Conservation (phyloP, 1,284 basidiomycete genomes). For the Porogramme epimiltina region DNA sequence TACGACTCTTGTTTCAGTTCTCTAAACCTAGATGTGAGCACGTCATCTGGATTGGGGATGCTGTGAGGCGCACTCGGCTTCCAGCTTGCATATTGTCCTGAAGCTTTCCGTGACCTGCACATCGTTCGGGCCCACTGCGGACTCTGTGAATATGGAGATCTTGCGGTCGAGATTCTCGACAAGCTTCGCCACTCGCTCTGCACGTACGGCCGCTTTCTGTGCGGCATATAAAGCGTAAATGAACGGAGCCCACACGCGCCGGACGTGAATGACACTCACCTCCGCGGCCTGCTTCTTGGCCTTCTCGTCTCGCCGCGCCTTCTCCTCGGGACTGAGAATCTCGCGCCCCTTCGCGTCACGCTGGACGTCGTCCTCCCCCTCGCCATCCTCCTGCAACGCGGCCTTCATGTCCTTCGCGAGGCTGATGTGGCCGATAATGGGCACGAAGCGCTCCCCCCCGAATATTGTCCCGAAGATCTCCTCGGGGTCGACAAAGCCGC, state of each 20-base stretch:
- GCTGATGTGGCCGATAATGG: slow-evolving; percentile 83
- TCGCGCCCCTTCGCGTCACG: slow-evolving; percentile 70
- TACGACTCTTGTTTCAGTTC: slow-evolving; percentile 92
- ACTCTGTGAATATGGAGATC: slow-evolving; percentile 91
- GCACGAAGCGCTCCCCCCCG: slow-evolving; percentile 82
- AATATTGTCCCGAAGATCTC: slow-evolving; percentile 96
- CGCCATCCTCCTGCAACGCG: slow-evolving; percentile 91
- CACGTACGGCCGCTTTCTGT: slow-evolving; percentile 80
- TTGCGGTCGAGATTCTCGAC: slow-evolving; percentile 86
- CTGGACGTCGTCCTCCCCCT: slow-evolving; percentile 46
- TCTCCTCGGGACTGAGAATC: slow-evolving; percentile 83
- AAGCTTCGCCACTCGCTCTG: slow-evolving; percentile 82
- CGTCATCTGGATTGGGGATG: background rate
- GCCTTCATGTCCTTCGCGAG: slow-evolving; percentile 97
- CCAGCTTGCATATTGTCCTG: slow-evolving; percentile 78
- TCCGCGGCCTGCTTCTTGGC: slow-evolving; percentile 69
- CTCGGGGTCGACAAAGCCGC: slow-evolving; percentile 75
- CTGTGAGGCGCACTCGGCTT: slow-evolving; percentile 63
- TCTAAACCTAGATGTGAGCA: background rate
- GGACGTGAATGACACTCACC: slow-evolving; percentile 41
- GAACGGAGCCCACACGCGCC: background rate
- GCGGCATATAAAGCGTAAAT: background rate
- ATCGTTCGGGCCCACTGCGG: slow-evolving; percentile 77
- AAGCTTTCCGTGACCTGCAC: slow-evolving; percentile 69
- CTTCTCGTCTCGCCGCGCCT: slow-evolving; percentile 78